These are phyloP conservation scores for Penicillium herquei DNA, from an alignment of 495 filamentous ascomycete genomes.

Conservation along the genomic window DNA sequence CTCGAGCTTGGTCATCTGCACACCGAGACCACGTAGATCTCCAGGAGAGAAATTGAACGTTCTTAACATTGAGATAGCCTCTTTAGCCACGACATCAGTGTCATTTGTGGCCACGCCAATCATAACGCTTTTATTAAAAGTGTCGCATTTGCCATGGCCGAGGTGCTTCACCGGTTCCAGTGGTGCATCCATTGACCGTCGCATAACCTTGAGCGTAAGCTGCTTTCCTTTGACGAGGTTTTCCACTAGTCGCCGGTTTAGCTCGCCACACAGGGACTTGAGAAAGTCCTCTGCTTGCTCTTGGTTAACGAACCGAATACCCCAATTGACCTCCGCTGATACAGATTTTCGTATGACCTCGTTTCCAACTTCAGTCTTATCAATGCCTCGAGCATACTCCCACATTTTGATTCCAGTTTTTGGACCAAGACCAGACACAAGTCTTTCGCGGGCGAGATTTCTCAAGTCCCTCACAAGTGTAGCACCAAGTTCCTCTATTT, in stretches of 20 bases:
- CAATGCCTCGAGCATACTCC: conserved; percentile 89
- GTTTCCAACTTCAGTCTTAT: conserved; percentile 81
- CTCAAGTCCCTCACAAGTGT: conserved; percentile 81
- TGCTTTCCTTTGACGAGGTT: conserved; percentile 83
- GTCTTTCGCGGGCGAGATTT: conserved; percentile 67
- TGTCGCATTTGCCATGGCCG: conserved; percentile 93
- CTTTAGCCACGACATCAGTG: conserved; percentile 66
- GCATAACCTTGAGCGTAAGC: conserved; percentile 91
- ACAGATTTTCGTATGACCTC: conserved; percentile 81
- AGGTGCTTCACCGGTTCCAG: conserved; percentile 92
- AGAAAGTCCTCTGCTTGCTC: conserved; percentile 90
- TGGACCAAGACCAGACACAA: conserved; percentile 72
- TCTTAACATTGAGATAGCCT: conserved; percentile 77
- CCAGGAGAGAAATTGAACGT: conserved; percentile 84
- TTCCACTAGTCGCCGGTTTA: conserved; percentile 74
- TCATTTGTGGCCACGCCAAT: conserved; percentile 82
- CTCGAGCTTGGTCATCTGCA: conserved; percentile 91
- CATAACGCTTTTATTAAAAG: conserved; percentile 78
- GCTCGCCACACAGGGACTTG: conserved; percentile 73
- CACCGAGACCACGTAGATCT: conserved; percentile 82
- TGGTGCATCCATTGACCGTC: conserved; percentile 79
- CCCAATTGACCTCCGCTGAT: conserved; percentile 97
- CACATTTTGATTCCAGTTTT: conserved; percentile 92
- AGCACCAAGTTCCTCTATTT: conserved; percentile 82
- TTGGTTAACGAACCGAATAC: conserved; percentile 87